Conservation (phyloP, 345 rosid species). For the Rubroshorea leprosula region DNA sequence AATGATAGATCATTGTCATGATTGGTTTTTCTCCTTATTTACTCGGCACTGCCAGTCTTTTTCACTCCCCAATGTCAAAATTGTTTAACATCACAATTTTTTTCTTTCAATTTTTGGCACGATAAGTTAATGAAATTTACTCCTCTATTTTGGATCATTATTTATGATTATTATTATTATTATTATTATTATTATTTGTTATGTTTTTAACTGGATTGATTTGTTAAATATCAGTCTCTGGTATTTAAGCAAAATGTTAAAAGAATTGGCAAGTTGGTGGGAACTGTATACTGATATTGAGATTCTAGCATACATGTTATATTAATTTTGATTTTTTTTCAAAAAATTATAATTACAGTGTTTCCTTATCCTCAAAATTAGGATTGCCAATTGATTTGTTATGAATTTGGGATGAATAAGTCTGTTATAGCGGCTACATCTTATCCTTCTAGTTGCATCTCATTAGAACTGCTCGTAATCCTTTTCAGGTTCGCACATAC, state of each 20-base stretch:
- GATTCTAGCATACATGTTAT: not conserved
- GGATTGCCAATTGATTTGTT: not conserved
- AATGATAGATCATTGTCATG: too few species aligned
- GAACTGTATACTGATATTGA: not conserved
- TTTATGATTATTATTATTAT: too few species aligned
- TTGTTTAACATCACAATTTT: too few species aligned
- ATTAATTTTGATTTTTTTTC: not conserved
- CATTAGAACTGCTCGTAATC: constrained; percentile 3
- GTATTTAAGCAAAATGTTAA: not conserved
- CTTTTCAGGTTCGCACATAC: constrained; percentile 93
- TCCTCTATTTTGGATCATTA: too few species aligned
- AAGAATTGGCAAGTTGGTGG: not conserved
- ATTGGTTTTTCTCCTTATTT: too few species aligned
- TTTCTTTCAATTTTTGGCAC: too few species aligned
- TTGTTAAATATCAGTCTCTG: not conserved
- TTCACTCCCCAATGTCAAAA: too few species aligned
- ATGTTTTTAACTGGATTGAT: too few species aligned
- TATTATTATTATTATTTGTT: not conserved
- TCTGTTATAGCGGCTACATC: not conserved
- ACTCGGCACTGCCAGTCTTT: too few species aligned
- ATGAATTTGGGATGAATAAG: not conserved
- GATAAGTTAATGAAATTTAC: too few species aligned
- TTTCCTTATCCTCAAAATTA: not conserved
- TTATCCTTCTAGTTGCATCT: not conserved
- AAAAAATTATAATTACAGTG: too few species aligned